A percentile compares a stretch with the other conserved stretches of the same genome.
Conservation (phyloP, 2,329 filamentous ascomycete species). For the Trichoderma sp. region DNA sequence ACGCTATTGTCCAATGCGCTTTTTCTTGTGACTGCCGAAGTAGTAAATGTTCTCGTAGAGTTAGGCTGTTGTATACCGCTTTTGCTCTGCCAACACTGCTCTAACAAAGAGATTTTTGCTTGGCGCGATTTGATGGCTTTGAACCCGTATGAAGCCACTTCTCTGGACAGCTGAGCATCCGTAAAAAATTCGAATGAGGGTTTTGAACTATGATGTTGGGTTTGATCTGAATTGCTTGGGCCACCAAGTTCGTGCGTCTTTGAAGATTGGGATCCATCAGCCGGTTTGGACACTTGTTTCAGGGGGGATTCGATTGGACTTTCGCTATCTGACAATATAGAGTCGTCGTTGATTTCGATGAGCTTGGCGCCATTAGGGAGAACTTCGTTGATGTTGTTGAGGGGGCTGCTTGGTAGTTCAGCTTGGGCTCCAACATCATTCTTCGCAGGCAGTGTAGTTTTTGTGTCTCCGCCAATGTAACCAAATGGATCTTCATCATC, state of each 20-base stretch:
- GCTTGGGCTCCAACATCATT: neutral
- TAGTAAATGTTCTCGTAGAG: slow-evolving; percentile 27
- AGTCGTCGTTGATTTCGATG: slow-evolving; percentile 21
- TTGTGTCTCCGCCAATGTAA: slow-evolving; percentile 33
- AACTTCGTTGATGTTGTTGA: slow-evolving; percentile 33
- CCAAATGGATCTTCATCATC: slow-evolving; percentile 44
- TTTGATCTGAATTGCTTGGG: neutral
- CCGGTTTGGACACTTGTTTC: neutral
- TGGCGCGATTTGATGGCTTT: slow-evolving; percentile 68
- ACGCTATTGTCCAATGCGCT: neutral
- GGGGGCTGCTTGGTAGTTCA: slow-evolving; percentile 28
- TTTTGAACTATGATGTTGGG: slow-evolving; percentile 26
- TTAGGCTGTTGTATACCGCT: slow-evolving; percentile 34
- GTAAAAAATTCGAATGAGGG: slow-evolving; percentile 65
- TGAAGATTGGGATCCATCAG: neutral
- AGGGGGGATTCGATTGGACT: slow-evolving; percentile 26
- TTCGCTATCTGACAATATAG: slow-evolving; percentile 31
- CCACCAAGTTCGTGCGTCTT: neutral
- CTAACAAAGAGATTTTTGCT: slow-evolving; percentile 69
- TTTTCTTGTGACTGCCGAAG: neutral
- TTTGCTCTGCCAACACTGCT: slow-evolving; percentile 71
- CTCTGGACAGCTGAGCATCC: slow-evolving; percentile 61
- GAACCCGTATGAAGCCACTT: slow-evolving; percentile 68
- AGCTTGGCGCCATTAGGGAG: slow-evolving; percentile 22
- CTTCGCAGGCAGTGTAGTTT: neutral